Percentiles rank a stretch among this genome's conserved stretches.
phyloP scores from a whole-genome alignment of 345 rosid genomes.

The Eucalyptus fibrosa region DNA sequence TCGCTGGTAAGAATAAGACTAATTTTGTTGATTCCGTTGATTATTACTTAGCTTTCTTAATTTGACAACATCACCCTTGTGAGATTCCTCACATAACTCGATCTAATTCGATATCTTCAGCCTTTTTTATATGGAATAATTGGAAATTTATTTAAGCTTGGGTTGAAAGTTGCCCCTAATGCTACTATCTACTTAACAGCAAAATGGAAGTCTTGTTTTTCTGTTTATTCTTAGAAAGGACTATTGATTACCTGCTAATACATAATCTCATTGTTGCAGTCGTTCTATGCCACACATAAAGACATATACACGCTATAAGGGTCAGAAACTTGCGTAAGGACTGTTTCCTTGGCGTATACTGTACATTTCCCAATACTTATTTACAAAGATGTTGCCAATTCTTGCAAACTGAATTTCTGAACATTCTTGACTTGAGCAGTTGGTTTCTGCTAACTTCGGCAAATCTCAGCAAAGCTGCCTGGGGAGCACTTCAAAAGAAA shows the following conservation, averaged over 20 bases:
- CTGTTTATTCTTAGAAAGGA: not conserved
- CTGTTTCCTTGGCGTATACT: not conserved
- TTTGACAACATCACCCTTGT: not conserved
- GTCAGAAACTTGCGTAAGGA: constrained; percentile 78
- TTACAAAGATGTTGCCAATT: not conserved
- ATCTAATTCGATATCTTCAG: not conserved
- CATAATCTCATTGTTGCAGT: constrained; percentile 20
- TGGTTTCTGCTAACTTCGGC: constrained; percentile 90
- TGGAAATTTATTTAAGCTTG: not conserved
- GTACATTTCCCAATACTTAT: not conserved
- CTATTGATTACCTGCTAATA: not conserved
- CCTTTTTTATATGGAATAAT: not conserved
- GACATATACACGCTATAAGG: constrained; percentile 73
- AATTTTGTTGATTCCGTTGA: not conserved
- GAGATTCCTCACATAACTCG: not conserved
- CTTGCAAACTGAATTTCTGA: not conserved
- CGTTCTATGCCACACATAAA: constrained; percentile 96
- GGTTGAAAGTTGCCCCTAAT: not conserved
- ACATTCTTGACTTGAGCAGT: constrained; percentile 13
- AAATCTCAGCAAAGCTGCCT: constrained; percentile 96
- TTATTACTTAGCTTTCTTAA: not conserved
- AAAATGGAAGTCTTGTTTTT: not conserved
- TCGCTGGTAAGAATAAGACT: constrained; percentile 38
- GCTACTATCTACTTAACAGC: not conserved
- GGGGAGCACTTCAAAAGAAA: constrained; percentile 96